Base-by-base conservation (phyloP, 768 basidiomycete genomes). In the Ephemerocybe angulata region DNA sequence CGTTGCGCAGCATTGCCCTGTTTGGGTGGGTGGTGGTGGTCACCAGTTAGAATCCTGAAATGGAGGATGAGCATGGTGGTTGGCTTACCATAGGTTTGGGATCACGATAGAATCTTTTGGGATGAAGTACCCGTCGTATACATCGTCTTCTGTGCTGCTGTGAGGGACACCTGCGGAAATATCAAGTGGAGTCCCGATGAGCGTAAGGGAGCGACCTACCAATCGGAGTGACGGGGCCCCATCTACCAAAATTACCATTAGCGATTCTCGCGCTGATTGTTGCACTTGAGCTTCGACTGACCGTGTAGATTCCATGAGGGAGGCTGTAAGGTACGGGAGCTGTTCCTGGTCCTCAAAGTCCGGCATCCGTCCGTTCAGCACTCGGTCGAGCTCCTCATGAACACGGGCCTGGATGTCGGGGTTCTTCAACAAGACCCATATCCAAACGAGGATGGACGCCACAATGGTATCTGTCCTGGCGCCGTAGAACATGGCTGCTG, bases 1-100 rank as follows among this genome's bases (percentile, higher is more conserved):
- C 70, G 31, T 79, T 64, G 48, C 69, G 70, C 11, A 70, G 61
- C 41, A 79, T 73, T 3, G 71, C 70, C 77, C 76, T 78, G 24
- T n/a, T n/a, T n/a, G n/a, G n/a, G n/a, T n/a, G n/a, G n/a, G n/a
- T n/a, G n/a, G n/a, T n/a, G n/a, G n/a, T n/a, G n/a, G n/a, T n/a
- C n/a, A n/a, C n/a, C n/a, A n/a, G n/a, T n/a, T n/a, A n/a, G n/a
- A n/a, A n/a, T n/a, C n/a, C n/a, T n/a, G n/a, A n/a, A n/a, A n/a
- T n/a, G n/a, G n/a, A n/a, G n/a, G n/a, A n/a, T n/a, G n/a, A n/a
- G n/a, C n/a, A n/a, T n/a, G n/a, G n/a, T n/a, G n/a, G n/a, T n/a
- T n/a, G n/a, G n/a, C 46, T 10, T n/a, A 47, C 46, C 46, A 47
- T 17, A 47, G 13, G 21, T 47, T 47, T 15, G 46, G 6, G 13